A percentile compares a stretch with the other conserved stretches of the same genome.
Evolutionary conservation across 768 basidiomycete genomes (phyloP).

Genomic region (Mycena maculata): DNA sequence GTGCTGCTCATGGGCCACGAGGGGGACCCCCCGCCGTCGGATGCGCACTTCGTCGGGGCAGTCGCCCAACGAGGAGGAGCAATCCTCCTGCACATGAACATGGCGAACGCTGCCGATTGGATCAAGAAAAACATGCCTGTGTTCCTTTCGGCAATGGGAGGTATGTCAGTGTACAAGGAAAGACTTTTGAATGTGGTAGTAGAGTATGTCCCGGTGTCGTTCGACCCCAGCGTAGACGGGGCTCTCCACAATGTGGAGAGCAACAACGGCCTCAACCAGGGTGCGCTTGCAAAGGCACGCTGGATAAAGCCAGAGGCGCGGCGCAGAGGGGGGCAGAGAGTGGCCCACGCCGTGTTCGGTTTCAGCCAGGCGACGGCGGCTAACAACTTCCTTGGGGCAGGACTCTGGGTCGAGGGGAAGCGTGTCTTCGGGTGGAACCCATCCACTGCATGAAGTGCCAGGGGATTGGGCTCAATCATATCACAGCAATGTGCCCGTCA

Average conservation of each 20-base stretch:
- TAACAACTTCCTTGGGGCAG: slow-evolving; percentile 27
- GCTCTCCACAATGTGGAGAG: slow-evolving; percentile 26
- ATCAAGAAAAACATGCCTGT: neutral
- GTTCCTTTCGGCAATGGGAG: slow-evolving; percentile 29
- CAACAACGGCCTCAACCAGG: slow-evolving; percentile 11
- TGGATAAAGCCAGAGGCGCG: slow-evolving; percentile 42
- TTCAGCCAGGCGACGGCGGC: slow-evolving; percentile 30
- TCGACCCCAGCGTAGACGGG: slow-evolving; percentile 19
- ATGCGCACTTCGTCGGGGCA: slow-evolving; percentile 27
- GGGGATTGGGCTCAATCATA: slow-evolving; percentile 21
- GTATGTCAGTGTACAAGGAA: slow-evolving; percentile 20
- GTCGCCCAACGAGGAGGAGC: slow-evolving; percentile 24
- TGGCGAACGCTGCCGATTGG: neutral
- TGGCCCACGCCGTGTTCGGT: slow-evolving; percentile 7
- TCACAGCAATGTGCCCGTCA: slow-evolving; percentile 30
- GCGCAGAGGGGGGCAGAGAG: slow-evolving; percentile 29
- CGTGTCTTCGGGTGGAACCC: slow-evolving; percentile 29
- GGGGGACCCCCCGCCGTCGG: neutral
- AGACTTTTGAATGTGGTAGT: slow-evolving; percentile 28
- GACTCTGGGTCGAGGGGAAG: slow-evolving; percentile 34
- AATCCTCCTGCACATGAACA: slow-evolving; percentile 8
- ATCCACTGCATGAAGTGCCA: slow-evolving; percentile 36
- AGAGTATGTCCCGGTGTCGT: slow-evolving; percentile 37
- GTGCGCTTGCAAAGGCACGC: slow-evolving; percentile 29
- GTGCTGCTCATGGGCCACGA: neutral